Evolutionary conservation across 2,329 filamentous ascomycete genomes (phyloP).

Genomic region (Pezicula rhizophila): DNA sequence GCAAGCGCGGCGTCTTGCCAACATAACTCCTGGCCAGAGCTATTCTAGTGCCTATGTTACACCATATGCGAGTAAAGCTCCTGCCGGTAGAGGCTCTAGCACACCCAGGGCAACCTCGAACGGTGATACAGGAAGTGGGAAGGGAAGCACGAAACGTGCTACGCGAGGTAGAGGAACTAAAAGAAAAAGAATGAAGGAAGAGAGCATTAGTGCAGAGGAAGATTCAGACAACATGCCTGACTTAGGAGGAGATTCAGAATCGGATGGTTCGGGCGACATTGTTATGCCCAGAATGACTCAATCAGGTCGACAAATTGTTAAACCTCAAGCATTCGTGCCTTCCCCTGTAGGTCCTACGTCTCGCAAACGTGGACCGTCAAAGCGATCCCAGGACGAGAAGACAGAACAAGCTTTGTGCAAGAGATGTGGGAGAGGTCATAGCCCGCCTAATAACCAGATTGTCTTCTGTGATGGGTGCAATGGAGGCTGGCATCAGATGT

Average conservation of each 20-base stretch:
- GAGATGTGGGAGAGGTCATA: slow-evolving; percentile 65
- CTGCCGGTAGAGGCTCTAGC: slow-evolving; percentile 5
- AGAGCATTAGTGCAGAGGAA: slow-evolving; percentile 23
- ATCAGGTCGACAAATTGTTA: slow-evolving; percentile 66
- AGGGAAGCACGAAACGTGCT: slow-evolving; percentile 5
- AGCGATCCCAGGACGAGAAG: slow-evolving; percentile 42
- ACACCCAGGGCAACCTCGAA: neutral
- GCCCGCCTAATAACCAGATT: slow-evolving; percentile 69
- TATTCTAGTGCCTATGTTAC: slow-evolving; percentile 12
- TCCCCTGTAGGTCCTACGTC: slow-evolving; percentile 34
- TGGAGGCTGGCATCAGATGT: slow-evolving; percentile 73
- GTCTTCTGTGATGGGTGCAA: slow-evolving; percentile 84
- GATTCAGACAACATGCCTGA: slow-evolving; percentile 27
- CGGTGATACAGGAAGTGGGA: slow-evolving; percentile 6
- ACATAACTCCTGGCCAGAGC: neutral
- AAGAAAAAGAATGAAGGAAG: slow-evolving; percentile 23
- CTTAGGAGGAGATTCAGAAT: slow-evolving; percentile 31
- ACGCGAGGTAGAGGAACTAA: slow-evolving; percentile 15
- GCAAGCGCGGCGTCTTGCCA: neutral
- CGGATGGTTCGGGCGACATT: slow-evolving; percentile 31
- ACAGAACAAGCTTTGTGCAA: slow-evolving; percentile 60
- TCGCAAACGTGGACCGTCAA: slow-evolving; percentile 39
- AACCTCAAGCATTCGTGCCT: slow-evolving; percentile 58
- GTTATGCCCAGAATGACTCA: slow-evolving; percentile 64
- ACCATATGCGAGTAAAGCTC: slow-evolving; percentile 14